A percentile compares a stretch with the other conserved stretches of the same genome.
Evolutionary conservation across 495 filamentous ascomycete genomes (phyloP).

Genomic region (Penicillium arizonense): DNA sequence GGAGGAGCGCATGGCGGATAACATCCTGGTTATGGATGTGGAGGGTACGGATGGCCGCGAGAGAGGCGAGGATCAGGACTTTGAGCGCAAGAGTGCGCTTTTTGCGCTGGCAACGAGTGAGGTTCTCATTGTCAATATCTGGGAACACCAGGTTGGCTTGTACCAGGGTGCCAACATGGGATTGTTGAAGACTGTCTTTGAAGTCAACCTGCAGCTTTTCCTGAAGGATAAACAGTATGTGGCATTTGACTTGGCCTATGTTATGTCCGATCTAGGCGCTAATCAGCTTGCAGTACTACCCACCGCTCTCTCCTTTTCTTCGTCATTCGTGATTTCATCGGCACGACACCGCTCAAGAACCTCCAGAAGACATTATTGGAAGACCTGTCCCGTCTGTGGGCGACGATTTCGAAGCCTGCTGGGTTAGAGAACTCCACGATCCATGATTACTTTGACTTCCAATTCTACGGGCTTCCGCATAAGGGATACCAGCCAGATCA

Average conservation of each 20-base stretch:
- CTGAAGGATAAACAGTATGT: slow-evolving; percentile 87
- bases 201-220: slow-evolving; percentile 96
- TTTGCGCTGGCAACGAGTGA: slow-evolving; percentile 97
- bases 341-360: slow-evolving; percentile 82
- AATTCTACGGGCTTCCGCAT: slow-evolving; percentile 92
- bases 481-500: slow-evolving; percentile 95
- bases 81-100: slow-evolving; percentile 94
- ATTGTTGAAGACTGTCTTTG: slow-evolving; percentile 94
- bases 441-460: slow-evolving; percentile 97
- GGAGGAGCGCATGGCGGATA: slow-evolving; percentile 75
- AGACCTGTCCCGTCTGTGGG: slow-evolving; percentile 89
- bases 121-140: slow-evolving; percentile 97
- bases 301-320: slow-evolving; percentile 95
- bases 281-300: slow-evolving; percentile 59
- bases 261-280: slow-evolving; percentile 12
- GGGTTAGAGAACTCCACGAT: slow-evolving; percentile 87
- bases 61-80: slow-evolving; percentile 96
- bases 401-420: slow-evolving; percentile 81
- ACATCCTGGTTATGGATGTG: slow-evolving; percentile 98
- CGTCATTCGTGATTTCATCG: slow-evolving; percentile 95
- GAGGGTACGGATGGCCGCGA: slow-evolving; percentile 97
- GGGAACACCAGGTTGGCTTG: slow-evolving; percentile 97
- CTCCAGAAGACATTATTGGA: slow-evolving; percentile 86
- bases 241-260: not conserved
- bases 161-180: slow-evolving; percentile 99